Conservation (phyloP, 495 filamentous ascomycete genomes). For the Hypoxylon cercidicola region DNA sequence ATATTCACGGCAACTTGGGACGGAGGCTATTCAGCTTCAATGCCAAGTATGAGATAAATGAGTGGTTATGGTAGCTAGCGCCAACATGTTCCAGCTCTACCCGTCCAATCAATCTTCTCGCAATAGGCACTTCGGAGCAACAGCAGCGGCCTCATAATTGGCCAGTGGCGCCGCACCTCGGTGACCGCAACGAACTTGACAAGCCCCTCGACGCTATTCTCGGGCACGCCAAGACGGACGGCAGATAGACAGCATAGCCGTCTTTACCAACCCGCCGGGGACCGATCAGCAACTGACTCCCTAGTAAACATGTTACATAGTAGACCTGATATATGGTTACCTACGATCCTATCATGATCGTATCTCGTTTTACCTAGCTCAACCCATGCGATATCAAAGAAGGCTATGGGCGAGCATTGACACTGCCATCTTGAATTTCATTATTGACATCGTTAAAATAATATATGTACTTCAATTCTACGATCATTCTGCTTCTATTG, state of each 20-base stretch:
- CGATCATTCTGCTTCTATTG: slow-evolving; percentile 8
- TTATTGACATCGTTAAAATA: too few species aligned
- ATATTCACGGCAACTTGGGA: too few species aligned
- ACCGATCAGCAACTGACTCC: slow-evolving; percentile 20
- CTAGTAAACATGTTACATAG: slow-evolving; percentile 1
- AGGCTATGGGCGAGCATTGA: too few species aligned
- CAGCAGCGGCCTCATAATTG: slow-evolving; percentile 25
- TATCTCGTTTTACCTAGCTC: slow-evolving; percentile 20
- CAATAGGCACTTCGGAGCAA: slow-evolving; percentile 27
- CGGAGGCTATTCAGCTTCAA: slow-evolving; percentile 7
- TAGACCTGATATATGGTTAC: slow-evolving; percentile 3
- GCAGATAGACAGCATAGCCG: slow-evolving; percentile 20
- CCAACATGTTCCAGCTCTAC: slow-evolving; percentile 19
- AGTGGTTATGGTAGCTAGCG: slow-evolving; percentile 1
- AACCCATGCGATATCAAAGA: slow-evolving; percentile 3
- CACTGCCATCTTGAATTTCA: too few species aligned
- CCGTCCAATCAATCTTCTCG: slow-evolving; percentile 29
- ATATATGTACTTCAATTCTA: too few species aligned
- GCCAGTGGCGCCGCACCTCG: slow-evolving; percentile 36
- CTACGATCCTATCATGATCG: slow-evolving; percentile 14
- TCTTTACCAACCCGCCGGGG: slow-evolving; percentile 14
- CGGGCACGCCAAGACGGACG: slow-evolving; percentile 30
- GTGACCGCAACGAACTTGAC: slow-evolving; percentile 28
- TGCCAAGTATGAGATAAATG: slow-evolving; percentile 11
- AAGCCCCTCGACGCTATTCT: slow-evolving; percentile 11